Conservation (phyloP, 306 rosid species). For the Trifolium fragiferum region DNA sequence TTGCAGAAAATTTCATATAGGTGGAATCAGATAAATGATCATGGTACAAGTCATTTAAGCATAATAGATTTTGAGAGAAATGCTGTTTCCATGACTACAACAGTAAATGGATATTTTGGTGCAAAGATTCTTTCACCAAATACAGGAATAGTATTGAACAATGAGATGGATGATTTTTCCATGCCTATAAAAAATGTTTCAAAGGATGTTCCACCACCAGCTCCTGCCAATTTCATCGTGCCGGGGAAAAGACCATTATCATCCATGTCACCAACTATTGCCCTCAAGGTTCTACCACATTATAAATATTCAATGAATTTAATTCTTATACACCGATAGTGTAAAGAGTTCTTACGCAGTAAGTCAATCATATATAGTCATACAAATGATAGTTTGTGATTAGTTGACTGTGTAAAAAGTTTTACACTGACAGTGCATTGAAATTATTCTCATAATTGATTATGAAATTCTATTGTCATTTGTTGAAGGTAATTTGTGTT, state of each 20-base stretch:
- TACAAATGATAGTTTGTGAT: too few species aligned
- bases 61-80: constrained; percentile 62
- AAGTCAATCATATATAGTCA: too few species aligned
- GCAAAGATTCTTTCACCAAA: constrained; percentile 66
- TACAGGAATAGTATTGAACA: constrained; percentile 86
- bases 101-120: constrained; percentile 76
- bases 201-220: constrained; percentile 60
- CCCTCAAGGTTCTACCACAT: constrained; percentile 60
- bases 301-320: background rate
- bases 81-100: constrained; percentile 82
- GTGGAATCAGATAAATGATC: constrained; percentile 82
- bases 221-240: constrained; percentile 71
- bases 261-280: constrained; percentile 86
- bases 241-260: constrained; percentile 89
- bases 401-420: too few species aligned
- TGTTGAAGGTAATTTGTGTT: constrained; percentile 20
- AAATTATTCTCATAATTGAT: background rate
- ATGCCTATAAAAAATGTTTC: constrained; percentile 62
- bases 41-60: constrained; percentile 82
- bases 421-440: too few species aligned
- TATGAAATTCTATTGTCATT: background rate
- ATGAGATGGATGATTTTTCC: constrained; percentile 92
- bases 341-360: too few species aligned
- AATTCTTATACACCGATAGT: too few species aligned
- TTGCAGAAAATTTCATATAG: constrained; percentile 42